Conservation (phyloP, 2,329 filamentous ascomycete genomes). For the Pseudogymnoascus sp. region DNA sequence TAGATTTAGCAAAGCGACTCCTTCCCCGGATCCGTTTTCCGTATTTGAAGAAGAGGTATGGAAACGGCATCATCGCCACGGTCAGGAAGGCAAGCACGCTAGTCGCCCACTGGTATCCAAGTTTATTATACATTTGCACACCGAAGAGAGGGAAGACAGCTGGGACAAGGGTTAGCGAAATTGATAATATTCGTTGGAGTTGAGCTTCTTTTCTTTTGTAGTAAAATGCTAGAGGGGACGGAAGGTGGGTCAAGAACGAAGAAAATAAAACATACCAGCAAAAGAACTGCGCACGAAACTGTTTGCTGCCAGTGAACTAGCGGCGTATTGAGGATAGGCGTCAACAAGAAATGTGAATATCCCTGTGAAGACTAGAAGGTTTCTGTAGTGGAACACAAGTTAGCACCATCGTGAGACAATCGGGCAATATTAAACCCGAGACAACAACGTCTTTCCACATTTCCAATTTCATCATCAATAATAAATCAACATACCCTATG, state of each 20-base stretch:
- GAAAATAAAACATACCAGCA: conserved; percentile 42
- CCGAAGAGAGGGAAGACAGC: conserved; percentile 72
- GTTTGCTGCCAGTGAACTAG: conserved; percentile 74
- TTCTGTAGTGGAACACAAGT: conserved; percentile 36
- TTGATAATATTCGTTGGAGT: not conserved
- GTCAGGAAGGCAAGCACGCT: conserved; percentile 53
- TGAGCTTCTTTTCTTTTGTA: not conserved
- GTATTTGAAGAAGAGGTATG: conserved; percentile 53
- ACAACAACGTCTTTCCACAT: not conserved
- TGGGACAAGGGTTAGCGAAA: conserved; percentile 20
- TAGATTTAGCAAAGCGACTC: conserved; percentile 37
- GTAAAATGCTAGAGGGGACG: not conserved
- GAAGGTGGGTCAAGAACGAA: conserved; percentile 8
- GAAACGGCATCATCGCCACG: conserved; percentile 54
- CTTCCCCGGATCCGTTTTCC: conserved; percentile 47
- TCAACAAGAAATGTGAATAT: conserved; percentile 79
- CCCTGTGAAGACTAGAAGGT: conserved; percentile 70
- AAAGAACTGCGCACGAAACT: conserved; percentile 71
- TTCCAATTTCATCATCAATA: not conserved
- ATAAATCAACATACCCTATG: conserved; percentile 46
- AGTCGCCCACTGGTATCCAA: conserved; percentile 65
- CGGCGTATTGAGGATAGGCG: conserved; percentile 67
- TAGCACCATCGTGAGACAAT: not conserved
- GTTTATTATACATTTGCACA: conserved; percentile 58
- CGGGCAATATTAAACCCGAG: conserved; percentile 6